Conservation (phyloP, 148 eudicot species). For the Persicaria tinctoria region DNA sequence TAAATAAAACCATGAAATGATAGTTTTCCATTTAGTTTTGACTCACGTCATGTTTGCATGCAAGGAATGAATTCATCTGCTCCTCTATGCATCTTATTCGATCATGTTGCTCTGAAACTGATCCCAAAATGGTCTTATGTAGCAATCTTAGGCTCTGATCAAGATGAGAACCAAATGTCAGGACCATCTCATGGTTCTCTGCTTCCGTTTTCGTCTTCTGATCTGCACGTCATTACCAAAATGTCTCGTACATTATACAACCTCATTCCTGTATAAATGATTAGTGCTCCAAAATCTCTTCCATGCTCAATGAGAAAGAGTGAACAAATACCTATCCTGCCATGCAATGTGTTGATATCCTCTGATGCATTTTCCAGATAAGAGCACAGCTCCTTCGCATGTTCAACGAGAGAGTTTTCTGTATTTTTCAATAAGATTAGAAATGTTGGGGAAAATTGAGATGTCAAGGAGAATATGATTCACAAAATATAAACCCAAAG, state of each 20-base stretch:
- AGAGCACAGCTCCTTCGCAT: constrained; percentile 58
- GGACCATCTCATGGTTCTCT: constrained; percentile 58
- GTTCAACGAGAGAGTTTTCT: constrained; percentile 55
- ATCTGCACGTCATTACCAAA: constrained; percentile 34
- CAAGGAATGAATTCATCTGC: constrained; percentile 51
- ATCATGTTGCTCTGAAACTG: constrained; percentile 67
- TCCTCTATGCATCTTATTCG: constrained; percentile 64
- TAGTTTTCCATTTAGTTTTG: not conserved
- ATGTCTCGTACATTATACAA: not conserved
- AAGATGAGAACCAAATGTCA: constrained; percentile 67
- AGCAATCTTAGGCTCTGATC: constrained; percentile 68
- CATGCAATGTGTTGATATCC: constrained; percentile 44
- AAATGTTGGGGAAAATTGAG: not conserved
- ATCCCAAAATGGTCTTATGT: constrained; percentile 49
- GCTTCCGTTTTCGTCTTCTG: constrained; percentile 55
- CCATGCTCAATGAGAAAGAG: not conserved
- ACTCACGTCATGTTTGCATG: constrained; percentile 66
- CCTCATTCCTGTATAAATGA: not conserved
- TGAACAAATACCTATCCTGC: constrained; percentile 44
- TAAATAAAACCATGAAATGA: not conserved
- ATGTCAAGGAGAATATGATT: not conserved
- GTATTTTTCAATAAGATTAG: constrained; percentile 12
- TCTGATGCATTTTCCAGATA: constrained; percentile 66
- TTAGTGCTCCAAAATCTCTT: not conserved
- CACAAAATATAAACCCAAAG: not conserved